phyloP scores from a whole-genome alignment of 495 filamentous ascomycete genomes.

The Amorphotheca resinae region DNA sequence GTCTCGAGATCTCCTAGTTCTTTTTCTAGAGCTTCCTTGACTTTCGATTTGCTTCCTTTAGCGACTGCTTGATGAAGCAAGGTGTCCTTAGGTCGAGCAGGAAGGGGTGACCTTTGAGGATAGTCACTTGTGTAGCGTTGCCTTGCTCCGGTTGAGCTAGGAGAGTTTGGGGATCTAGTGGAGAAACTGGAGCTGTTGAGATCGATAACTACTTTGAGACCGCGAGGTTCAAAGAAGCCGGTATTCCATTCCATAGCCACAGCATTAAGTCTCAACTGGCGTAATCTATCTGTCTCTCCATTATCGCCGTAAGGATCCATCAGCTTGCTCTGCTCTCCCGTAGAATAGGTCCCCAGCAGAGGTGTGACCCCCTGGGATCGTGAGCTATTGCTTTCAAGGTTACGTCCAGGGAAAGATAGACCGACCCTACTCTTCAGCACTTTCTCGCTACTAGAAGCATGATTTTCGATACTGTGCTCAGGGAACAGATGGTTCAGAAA shows the following conservation, averaged over 20 bases:
- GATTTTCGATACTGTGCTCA: not conserved
- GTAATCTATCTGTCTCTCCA: slow-evolving; percentile 1
- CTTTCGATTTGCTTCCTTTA: slow-evolving; percentile 4
- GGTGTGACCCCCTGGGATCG: not conserved
- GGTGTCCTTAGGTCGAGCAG: not conserved
- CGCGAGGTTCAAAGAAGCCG: slow-evolving; percentile 4
- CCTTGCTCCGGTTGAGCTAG: not conserved
- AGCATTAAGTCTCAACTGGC: slow-evolving; percentile 2
- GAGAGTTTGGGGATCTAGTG: not conserved
- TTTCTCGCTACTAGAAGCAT: not conserved
- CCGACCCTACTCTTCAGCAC: not conserved
- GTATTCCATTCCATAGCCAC: slow-evolving; percentile 4
- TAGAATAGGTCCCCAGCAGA: not conserved
- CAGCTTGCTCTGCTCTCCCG: not conserved
- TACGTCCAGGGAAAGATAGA: not conserved
- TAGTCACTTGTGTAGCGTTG: slow-evolving; percentile 1
- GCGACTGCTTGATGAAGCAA: slow-evolving; percentile 4
- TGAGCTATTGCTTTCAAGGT: not conserved
- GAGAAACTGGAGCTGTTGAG: not conserved
- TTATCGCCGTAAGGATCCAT: not conserved
- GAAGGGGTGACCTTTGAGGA: slow-evolving; percentile 1
- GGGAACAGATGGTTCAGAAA: slow-evolving; percentile 7
- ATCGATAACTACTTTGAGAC: slow-evolving; percentile 2
- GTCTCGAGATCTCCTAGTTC: not conserved
- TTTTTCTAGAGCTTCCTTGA: not conserved